A percentile compares a stretch with the other conserved stretches of the same genome.
These are phyloP conservation scores for Neurospora tetrasperma DNA, from an alignment of 495 filamentous ascomycete genomes.

Conservation along the genomic window DNA sequence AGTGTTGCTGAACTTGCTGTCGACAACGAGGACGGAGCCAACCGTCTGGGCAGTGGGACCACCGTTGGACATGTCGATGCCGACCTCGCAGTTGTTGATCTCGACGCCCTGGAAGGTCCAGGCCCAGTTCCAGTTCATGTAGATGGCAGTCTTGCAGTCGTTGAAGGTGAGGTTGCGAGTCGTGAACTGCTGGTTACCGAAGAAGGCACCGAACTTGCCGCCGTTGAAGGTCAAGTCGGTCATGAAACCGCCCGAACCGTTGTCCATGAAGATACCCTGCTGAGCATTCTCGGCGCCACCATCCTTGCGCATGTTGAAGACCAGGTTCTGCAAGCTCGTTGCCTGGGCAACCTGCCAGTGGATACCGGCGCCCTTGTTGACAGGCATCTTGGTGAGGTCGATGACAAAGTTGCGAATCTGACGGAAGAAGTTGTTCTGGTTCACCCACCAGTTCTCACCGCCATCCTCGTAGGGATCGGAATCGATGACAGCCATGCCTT, in stretches of 20 bases:
- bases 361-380: slow-evolving; percentile 61
- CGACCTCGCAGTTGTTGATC: slow-evolving; percentile 72
- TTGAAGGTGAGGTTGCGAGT: slow-evolving; percentile 87
- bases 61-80: slow-evolving; percentile 70
- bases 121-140: slow-evolving; percentile 92
- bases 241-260: slow-evolving; percentile 86
- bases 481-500: slow-evolving; percentile 84
- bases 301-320: slow-evolving; percentile 76
- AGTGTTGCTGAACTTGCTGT: slow-evolving; percentile 67
- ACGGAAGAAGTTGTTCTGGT: slow-evolving; percentile 99
- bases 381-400: slow-evolving; percentile 65
- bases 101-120: slow-evolving; percentile 76
- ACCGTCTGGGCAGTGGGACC: slow-evolving; percentile 52
- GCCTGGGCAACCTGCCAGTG: slow-evolving; percentile 99
- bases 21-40: slow-evolving; percentile 71
- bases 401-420: slow-evolving; percentile 91
- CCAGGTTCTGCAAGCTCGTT: slow-evolving; percentile 81
- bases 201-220: slow-evolving; percentile 71
- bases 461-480: slow-evolving; percentile 66
- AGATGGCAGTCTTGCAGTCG: slow-evolving; percentile 78
- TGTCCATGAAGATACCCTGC: slow-evolving; percentile 95
- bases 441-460: slow-evolving; percentile 59
- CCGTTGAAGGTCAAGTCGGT: slow-evolving; percentile 80
- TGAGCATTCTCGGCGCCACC: slow-evolving; percentile 61
- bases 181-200: slow-evolving; percentile 93